phyloP scores from a whole-genome alignment of 1,284 basidiomycete species.

The Meira nashicola region DNA sequence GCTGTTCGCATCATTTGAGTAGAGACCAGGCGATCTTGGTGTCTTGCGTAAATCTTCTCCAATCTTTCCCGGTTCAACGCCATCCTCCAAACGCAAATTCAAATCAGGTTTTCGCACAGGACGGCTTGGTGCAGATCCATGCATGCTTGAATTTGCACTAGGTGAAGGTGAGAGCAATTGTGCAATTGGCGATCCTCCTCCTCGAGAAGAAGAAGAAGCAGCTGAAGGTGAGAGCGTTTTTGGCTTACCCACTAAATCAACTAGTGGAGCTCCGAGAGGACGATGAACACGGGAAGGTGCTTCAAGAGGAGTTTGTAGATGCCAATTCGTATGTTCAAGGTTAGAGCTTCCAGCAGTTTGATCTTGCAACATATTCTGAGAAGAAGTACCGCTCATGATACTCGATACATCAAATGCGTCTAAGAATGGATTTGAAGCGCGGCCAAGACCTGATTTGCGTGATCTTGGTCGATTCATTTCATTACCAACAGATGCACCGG shows the following conservation, averaged over 20 bases:
- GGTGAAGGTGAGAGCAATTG: conserved; percentile 1
- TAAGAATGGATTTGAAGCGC: not conserved
- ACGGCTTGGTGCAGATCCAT: not conserved
- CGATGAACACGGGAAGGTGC: conserved; percentile 1
- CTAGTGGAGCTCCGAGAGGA: not conserved
- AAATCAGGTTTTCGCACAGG: not conserved
- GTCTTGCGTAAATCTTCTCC: not conserved
- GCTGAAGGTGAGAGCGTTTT: not conserved
- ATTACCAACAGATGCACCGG: too few species aligned
- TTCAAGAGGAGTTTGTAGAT: not conserved
- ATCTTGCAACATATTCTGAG: not conserved
- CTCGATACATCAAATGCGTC: not conserved
- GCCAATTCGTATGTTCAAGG: not conserved
- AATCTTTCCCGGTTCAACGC: not conserved
- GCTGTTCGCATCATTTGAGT: not conserved
- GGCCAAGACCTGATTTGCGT: not conserved
- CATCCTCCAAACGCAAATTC: not conserved
- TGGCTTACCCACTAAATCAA: conserved; percentile 7
- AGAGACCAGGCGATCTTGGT: not conserved
- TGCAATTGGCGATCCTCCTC: not conserved
- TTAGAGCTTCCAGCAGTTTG: not conserved
- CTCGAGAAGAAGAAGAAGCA: not conserved
- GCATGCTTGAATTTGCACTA: not conserved
- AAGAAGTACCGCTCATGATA: not conserved
- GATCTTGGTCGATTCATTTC: not conserved